Evolutionary conservation across 208 protist genomes (phyloP).

Genomic region (Leishmania guyanensis): DNA sequence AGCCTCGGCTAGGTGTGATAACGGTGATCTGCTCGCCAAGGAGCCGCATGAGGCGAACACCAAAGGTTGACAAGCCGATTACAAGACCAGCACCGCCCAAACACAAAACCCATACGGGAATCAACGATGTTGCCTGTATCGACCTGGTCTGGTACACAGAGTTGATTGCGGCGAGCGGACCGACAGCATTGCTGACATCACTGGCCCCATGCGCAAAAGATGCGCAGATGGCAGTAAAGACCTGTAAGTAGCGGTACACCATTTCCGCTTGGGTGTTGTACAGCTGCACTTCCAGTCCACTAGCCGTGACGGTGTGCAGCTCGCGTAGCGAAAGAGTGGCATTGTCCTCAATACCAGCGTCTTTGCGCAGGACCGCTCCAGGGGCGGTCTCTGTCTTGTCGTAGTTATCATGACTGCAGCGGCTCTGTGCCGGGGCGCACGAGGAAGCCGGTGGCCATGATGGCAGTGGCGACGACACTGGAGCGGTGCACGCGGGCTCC

Average conservation of each 20-base stretch:
- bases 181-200: slow-evolving; percentile 87
- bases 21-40: slow-evolving; percentile 78
- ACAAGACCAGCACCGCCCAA: slow-evolving; percentile 76
- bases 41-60: slow-evolving; percentile 68
- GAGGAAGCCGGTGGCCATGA: neutral
- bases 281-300: slow-evolving; percentile 52
- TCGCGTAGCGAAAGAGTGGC: slow-evolving; percentile 1
- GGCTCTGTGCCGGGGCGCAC: neutral
- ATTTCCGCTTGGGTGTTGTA: slow-evolving; percentile 61
- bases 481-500: neutral
- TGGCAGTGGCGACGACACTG: neutral
- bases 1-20: slow-evolving; percentile 76
- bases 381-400: slow-evolving; percentile 25
- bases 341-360: slow-evolving; percentile 23
- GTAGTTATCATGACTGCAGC: neutral
- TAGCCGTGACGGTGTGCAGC: slow-evolving; percentile 18
- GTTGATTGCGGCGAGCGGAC: slow-evolving; percentile 76
- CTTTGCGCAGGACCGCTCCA: slow-evolving; percentile 35
- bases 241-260: slow-evolving; percentile 81
- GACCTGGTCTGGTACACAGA: slow-evolving; percentile 57
- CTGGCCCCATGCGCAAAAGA: slow-evolving; percentile 89
- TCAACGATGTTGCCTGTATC: slow-evolving; percentile 35
- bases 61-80: slow-evolving; percentile 73
- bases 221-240: slow-evolving; percentile 82
- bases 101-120: slow-evolving; percentile 72